Percentiles rank a stretch among this genome's conserved stretches.
Evolutionary conservation across 176 grass and related monocot species (phyloP).

Genomic region (Alopecurus myosuroides): DNA sequence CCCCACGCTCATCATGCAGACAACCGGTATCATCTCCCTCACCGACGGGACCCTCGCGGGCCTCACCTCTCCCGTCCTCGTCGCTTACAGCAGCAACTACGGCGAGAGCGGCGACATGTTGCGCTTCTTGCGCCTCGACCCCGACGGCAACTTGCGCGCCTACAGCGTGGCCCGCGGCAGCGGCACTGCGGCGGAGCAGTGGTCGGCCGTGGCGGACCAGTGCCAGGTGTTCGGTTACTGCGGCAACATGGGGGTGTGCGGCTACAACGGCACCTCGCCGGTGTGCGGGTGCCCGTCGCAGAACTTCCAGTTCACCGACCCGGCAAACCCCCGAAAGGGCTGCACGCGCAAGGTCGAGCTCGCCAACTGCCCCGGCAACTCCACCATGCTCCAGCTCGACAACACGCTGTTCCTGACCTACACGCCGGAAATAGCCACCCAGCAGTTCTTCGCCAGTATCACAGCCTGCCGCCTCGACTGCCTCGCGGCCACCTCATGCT

Average conservation of each 20-base stretch:
- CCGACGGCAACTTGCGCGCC: conserved; percentile 84
- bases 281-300: conserved; percentile 65
- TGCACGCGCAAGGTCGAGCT: conserved; percentile 51
- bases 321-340: conserved; percentile 22
- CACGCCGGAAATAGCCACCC: conserved; percentile 49
- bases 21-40: conserved; percentile 73
- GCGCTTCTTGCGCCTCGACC: conserved; percentile 70
- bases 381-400: conserved; percentile 73
- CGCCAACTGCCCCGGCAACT: conserved; percentile 62
- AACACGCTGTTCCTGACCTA: conserved; percentile 92
- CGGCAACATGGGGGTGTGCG: conserved; percentile 84
- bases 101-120: conserved; percentile 68
- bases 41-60: conserved; percentile 31
- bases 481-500: conserved; percentile 62
- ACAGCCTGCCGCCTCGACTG: conserved; percentile 81
- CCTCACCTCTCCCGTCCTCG: conserved; percentile 40
- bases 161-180: conserved; percentile 55
- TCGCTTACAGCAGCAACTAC: conserved; percentile 94
- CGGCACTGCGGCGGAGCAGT: conserved; percentile 28
- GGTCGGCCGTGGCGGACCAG: conserved; percentile 89
- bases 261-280: conserved; percentile 73
- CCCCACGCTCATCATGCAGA: conserved; percentile 59
- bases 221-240: conserved; percentile 93
- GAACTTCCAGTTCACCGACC: conserved; percentile 46
- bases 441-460: conserved; percentile 87